Evolutionary conservation across 176 grass and related monocot species (phyloP).

Genomic region (Ampelocalamus luodianensis): DNA sequence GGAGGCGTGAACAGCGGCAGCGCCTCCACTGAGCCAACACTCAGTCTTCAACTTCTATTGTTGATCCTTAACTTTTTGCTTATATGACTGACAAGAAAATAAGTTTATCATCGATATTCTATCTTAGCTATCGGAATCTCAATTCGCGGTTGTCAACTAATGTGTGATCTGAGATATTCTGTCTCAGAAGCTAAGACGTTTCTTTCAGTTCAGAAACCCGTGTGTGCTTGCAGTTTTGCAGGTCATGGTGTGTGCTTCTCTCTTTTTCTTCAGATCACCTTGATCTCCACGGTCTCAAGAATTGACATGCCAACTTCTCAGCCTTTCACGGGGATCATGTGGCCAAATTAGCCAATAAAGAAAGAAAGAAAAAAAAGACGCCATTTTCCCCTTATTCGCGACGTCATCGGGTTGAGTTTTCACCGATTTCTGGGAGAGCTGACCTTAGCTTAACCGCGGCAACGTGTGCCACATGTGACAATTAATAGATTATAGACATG

Average conservation of each 20-base stretch:
- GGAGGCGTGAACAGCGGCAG: too few relatives aligned
- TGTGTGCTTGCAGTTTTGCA: constrained; percentile 12
- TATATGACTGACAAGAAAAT: background rate
- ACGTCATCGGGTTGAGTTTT: constrained; percentile 22
- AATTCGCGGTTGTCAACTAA: background rate
- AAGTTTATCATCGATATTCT: background rate
- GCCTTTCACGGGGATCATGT: constrained; percentile 38
- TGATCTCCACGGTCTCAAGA: constrained; percentile 20
- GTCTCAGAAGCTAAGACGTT: constrained; percentile 25
- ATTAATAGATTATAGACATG: background rate
- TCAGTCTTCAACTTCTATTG: background rate
- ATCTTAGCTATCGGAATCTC: background rate
- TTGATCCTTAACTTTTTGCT: background rate
- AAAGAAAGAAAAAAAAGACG: too few relatives aligned
- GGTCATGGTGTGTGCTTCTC: constrained; percentile 6
- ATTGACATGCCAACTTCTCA: constrained; percentile 56
- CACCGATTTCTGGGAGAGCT: background rate
- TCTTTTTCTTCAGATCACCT: constrained; percentile 22
- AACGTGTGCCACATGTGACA: constrained; percentile 19
- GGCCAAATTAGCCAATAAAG: background rate
- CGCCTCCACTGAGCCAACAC: too few relatives aligned
- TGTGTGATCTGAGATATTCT: background rate
- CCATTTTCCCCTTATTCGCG: background rate
- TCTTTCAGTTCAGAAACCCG: background rate
- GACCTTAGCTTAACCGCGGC: background rate